Percentiles rank a stretch among this genome's conserved stretches.
These are phyloP conservation scores for Teratosphaeria gauchensis DNA, from an alignment of 2,329 filamentous ascomycete species.

Conservation along the genomic window DNA sequence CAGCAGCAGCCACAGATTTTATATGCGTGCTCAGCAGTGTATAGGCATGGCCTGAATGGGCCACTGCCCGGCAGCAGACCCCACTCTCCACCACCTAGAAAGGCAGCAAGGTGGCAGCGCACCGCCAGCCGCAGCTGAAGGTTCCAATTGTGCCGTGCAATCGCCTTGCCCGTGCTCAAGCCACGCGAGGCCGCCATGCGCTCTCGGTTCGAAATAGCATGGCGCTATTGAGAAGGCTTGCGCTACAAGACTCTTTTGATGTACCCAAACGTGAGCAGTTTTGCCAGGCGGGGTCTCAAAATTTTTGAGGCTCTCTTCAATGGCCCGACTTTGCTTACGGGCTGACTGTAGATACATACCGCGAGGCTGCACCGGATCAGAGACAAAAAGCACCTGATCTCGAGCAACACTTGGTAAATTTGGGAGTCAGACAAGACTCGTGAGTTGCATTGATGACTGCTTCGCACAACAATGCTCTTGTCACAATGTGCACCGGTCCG, in stretches of 20 bases:
- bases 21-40: background rate
- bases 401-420: no score
- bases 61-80: no score
- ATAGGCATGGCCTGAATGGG: no score
- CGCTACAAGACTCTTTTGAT: background rate
- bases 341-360: no score
- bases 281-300: background rate
- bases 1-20: background rate
- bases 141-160: background rate
- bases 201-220: background rate
- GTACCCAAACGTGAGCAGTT: no score
- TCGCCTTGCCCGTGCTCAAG: background rate
- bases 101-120: background rate
- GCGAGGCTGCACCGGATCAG: no score
- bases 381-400: no score
- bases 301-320: background rate
- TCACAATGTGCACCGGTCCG: no score
- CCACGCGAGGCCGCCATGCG: background rate
- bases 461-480: background rate
- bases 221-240: background rate
- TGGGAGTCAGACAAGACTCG: no score
- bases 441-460: background rate
- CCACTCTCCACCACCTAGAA: background rate
- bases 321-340: no score
- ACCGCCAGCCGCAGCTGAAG: background rate